A percentile compares a stretch with the other conserved stretches of the same genome.
phyloP scores from a whole-genome alignment of 345 rosid genomes.

The Viola odorata region DNA sequence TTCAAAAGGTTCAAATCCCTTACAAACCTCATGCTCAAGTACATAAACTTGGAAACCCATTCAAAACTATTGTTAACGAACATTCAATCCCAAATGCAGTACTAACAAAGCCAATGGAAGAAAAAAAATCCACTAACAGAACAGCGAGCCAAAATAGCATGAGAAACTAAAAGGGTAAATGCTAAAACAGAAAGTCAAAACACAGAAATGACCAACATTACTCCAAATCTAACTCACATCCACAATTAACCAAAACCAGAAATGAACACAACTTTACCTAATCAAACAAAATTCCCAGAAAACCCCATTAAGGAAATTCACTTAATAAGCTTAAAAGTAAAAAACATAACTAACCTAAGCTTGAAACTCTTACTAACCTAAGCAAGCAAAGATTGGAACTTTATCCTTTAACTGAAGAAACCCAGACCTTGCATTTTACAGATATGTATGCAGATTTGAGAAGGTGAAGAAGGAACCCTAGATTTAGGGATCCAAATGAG shows the following conservation, averaged over 20 bases:
- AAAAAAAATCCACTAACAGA: too few species aligned
- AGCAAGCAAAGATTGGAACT: conserved; percentile 1
- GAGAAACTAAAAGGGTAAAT: too few species aligned
- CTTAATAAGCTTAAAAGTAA: too few species aligned
- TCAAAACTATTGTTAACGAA: too few species aligned
- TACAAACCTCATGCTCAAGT: too few species aligned
- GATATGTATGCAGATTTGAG: background rate
- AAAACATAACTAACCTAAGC: background rate
- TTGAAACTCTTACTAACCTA: background rate
- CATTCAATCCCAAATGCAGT: too few species aligned
- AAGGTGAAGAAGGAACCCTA: conserved; percentile 21
- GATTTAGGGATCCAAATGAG: conserved; percentile 33
- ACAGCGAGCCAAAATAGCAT: too few species aligned
- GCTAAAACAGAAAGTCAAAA: too few species aligned
- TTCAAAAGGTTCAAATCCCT: too few species aligned
- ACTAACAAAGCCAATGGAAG: too few species aligned
- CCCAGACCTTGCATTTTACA: background rate
- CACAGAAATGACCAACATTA: background rate
- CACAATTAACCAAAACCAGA: background rate
- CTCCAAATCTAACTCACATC: background rate
- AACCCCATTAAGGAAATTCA: too few species aligned
- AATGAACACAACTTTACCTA: background rate
- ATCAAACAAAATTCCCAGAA: background rate
- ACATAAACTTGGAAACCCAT: too few species aligned
- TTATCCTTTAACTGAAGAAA: background rate